A percentile compares a stretch with the other conserved stretches of the same genome.
These are phyloP conservation scores for Phascolomyces articulosus DNA, from an alignment of 371 early-diverging fungal species.

Conservation along the genomic window DNA sequence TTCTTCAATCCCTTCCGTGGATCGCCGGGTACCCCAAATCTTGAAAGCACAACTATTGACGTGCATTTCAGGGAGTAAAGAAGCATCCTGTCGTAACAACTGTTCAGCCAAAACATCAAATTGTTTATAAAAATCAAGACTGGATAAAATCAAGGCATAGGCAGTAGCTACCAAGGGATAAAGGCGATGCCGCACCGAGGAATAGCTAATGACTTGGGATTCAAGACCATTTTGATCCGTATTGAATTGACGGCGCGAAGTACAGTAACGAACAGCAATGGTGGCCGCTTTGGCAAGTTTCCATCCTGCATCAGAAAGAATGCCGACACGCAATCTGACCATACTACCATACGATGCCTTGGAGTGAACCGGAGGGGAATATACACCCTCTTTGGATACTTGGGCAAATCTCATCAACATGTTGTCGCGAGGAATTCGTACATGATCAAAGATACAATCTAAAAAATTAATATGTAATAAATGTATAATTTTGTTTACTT, in stretches of 20 bases:
- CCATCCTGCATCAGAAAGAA: slow-evolving; percentile 59
- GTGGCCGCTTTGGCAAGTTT: slow-evolving; percentile 65
- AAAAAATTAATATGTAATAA: neutral
- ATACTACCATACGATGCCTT: slow-evolving; percentile 82
- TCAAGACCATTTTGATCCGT: slow-evolving; percentile 42
- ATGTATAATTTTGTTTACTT: neutral
- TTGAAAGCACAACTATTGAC: slow-evolving; percentile 82
- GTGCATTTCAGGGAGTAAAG: slow-evolving; percentile 75
- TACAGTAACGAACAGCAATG: slow-evolving; percentile 72
- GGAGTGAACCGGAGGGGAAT: slow-evolving; percentile 47
- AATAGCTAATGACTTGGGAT: slow-evolving; percentile 75
- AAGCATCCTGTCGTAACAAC: slow-evolving; percentile 47
- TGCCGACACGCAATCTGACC: slow-evolving; percentile 73
- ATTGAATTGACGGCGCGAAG: slow-evolving; percentile 74
- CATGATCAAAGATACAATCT: slow-evolving; percentile 69
- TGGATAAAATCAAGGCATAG: slow-evolving; percentile 70
- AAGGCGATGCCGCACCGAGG: slow-evolving; percentile 73
- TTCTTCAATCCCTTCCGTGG: slow-evolving; percentile 74
- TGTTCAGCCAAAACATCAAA: slow-evolving; percentile 60
- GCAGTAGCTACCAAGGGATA: slow-evolving; percentile 72
- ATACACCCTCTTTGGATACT: slow-evolving; percentile 69
- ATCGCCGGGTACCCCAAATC: slow-evolving; percentile 69
- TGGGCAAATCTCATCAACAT: slow-evolving; percentile 82
- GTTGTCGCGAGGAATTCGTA: slow-evolving; percentile 79
- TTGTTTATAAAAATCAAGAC: slow-evolving; percentile 48